Evolutionary conservation across 345 rosid genomes (phyloP).

Genomic region (Rhizophora apiculata): DNA sequence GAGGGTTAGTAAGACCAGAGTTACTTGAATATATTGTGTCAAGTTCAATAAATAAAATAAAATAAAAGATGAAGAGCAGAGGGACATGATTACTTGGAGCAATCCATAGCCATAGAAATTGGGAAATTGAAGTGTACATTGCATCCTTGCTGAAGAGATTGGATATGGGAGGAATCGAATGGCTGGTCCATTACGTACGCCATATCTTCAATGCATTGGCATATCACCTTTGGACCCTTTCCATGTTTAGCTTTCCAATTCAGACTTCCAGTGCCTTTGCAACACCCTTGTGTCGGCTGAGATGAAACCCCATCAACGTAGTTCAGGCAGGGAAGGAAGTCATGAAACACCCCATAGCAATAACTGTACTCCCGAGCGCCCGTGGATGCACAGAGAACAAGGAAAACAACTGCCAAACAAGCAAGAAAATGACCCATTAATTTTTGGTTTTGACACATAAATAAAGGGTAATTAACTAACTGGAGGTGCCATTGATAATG

Average conservation of each 20-base stretch:
- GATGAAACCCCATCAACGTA: not conserved
- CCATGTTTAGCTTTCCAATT: slow-evolving; percentile 9
- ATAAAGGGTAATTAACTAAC: not conserved
- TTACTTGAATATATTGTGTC: too few relatives aligned
- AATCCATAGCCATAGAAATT: slow-evolving; percentile 36
- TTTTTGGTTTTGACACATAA: not conserved
- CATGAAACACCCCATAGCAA: not conserved
- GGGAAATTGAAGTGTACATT: slow-evolving; percentile 30
- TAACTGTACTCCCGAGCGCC: not conserved
- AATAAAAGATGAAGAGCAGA: slow-evolving; percentile 4
- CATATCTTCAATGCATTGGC: slow-evolving; percentile 35
- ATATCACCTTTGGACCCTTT: slow-evolving; percentile 9
- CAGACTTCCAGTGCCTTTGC: slow-evolving; percentile 14
- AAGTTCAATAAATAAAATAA: too few relatives aligned
- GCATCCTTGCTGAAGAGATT: slow-evolving; percentile 13
- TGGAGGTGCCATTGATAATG: not conserved
- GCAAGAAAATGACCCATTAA: not conserved
- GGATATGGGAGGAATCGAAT: slow-evolving; percentile 12
- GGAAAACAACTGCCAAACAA: not conserved
- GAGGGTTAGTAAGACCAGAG: too few relatives aligned
- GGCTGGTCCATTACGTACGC: slow-evolving; percentile 16
- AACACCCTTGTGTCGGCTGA: slow-evolving; percentile 6
- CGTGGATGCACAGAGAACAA: not conserved
- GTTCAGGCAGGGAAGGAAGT: not conserved
- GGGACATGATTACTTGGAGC: slow-evolving; percentile 29